These are phyloP conservation scores for Holtermannia corniformis DNA, from an alignment of 768 basidiomycete species.

Conservation along the genomic window DNA sequence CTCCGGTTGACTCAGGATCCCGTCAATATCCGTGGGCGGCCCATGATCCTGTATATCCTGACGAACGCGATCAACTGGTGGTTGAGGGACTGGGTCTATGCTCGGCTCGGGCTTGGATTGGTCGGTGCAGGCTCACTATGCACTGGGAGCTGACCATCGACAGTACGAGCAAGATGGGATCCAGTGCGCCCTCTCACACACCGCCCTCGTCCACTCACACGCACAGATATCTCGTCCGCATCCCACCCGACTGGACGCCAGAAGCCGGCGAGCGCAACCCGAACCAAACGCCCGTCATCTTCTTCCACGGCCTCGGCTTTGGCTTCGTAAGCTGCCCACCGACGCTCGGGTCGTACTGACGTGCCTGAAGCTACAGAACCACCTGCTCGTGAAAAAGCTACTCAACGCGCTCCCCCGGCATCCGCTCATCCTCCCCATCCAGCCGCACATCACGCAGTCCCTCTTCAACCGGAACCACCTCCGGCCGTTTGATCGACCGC, in stretches of 20 bases:
- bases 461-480: conserved; percentile 70
- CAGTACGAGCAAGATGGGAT: conserved; percentile 52
- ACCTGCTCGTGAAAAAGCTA: conserved; percentile 47
- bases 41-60: conserved; percentile 47
- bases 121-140: conserved; percentile 44
- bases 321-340: conserved; percentile 50
- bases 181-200: conserved; percentile 49
- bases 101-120: conserved; percentile 43
- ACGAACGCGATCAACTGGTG: conserved; percentile 22
- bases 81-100: conserved; percentile 21
- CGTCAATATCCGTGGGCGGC: conserved; percentile 52
- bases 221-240: conserved; percentile 64
- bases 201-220: background rate
- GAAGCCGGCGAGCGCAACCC: conserved; percentile 46
- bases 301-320: conserved; percentile 80
- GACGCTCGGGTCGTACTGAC: conserved; percentile 20
- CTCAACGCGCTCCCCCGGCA: conserved; percentile 50
- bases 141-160: background rate
- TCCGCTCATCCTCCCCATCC: conserved; percentile 67
- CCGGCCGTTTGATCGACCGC: conserved; percentile 56
- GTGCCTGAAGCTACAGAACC: conserved; percentile 45
- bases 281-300: conserved; percentile 56
- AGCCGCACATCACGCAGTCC: conserved; percentile 77
- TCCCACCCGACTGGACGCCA: conserved; percentile 59
- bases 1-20: conserved; percentile 70